Conservation (phyloP, 345 rosid species). For the Pistacia vera region DNA sequence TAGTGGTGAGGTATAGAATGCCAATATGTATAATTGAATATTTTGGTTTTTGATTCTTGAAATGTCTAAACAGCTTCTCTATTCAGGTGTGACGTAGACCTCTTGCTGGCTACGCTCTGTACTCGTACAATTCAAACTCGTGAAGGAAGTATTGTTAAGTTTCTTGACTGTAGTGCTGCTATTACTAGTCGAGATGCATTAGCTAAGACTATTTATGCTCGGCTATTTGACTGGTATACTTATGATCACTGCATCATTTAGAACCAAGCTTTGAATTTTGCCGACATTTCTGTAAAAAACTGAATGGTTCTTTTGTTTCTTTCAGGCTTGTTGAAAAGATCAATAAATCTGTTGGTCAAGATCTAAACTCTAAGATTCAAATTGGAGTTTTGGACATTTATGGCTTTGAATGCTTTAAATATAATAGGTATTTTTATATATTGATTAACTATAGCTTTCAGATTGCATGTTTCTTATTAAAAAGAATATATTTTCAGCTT, state of each 20-base stretch:
- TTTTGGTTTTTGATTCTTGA: neutral
- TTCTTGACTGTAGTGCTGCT: slow-evolving; percentile 93
- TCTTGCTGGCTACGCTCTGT: slow-evolving; percentile 75
- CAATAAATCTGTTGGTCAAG: slow-evolving; percentile 94
- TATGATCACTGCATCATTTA: slow-evolving; percentile 16
- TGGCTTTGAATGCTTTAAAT: slow-evolving; percentile 94
- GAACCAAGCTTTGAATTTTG: slow-evolving; percentile 3
- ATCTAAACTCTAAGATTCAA: slow-evolving; percentile 63
- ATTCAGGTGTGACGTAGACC: slow-evolving; percentile 80
- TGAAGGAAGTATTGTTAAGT: slow-evolving; percentile 90
- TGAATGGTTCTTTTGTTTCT: slow-evolving; percentile 15
- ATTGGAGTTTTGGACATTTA: slow-evolving; percentile 97
- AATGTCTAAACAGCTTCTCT: slow-evolving; percentile 17
- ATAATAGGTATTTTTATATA: slow-evolving; percentile 62
- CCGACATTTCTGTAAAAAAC: neutral
- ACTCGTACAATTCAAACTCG: slow-evolving; percentile 96
- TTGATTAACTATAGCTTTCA: too few relatives aligned
- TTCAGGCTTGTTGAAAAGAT: slow-evolving; percentile 95
- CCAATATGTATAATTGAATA: neutral
- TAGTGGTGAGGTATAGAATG: neutral
- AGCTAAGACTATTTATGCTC: slow-evolving; percentile 93
- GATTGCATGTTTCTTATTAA: too few relatives aligned
- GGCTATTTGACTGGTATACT: slow-evolving; percentile 90
- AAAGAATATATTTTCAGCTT: too few relatives aligned
- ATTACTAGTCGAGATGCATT: slow-evolving; percentile 93